Evolutionary conservation across 2,329 filamentous ascomycete genomes (phyloP).

Genomic region (Claviceps spartinae): DNA sequence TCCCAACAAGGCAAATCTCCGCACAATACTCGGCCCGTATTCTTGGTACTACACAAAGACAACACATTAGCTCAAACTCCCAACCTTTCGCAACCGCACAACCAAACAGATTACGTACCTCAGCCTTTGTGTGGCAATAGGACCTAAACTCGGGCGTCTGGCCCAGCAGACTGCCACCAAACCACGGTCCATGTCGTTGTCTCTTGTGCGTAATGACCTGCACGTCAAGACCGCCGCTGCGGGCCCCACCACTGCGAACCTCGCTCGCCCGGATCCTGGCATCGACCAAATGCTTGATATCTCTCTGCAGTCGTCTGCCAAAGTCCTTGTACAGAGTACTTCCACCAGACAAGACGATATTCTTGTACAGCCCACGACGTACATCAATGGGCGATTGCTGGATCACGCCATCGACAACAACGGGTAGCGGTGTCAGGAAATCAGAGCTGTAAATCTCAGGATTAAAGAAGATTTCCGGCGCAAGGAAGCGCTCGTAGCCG

Average conservation of each 20-base stretch:
- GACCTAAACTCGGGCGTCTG: conserved; percentile 97
- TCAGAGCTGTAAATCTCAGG: conserved; percentile 99
- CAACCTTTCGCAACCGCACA: neutral
- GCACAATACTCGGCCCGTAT: conserved; percentile 88
- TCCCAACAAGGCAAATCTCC: conserved; percentile 84
- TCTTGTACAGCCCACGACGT: conserved; percentile 94
- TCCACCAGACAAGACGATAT: conserved; percentile 94
- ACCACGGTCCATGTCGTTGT: conserved; percentile 96
- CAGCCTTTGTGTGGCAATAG: conserved; percentile 90
- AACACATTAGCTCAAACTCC: conserved; percentile 9
- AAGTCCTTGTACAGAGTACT: conserved; percentile 99
- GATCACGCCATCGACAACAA: conserved; percentile 90
- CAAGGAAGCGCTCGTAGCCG: conserved; percentile 94
- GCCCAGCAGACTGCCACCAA: conserved; percentile 87
- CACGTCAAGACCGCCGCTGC: conserved; percentile 87
- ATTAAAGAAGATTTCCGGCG: conserved; percentile 99
- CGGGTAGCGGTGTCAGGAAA: conserved; percentile 88
- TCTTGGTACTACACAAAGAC: conserved; percentile 63
- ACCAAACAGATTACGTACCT: conserved; percentile 30
- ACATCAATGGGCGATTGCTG: conserved; percentile 97
- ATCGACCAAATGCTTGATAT: conserved; percentile 93
- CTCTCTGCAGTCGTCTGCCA: conserved; percentile 84
- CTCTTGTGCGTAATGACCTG: conserved; percentile 96
- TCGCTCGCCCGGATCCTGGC: conserved; percentile 87
- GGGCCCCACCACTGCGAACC: conserved; percentile 78